Conservation (phyloP, 2,329 filamentous ascomycete genomes). For the Colletotrichum tofieldiae region DNA sequence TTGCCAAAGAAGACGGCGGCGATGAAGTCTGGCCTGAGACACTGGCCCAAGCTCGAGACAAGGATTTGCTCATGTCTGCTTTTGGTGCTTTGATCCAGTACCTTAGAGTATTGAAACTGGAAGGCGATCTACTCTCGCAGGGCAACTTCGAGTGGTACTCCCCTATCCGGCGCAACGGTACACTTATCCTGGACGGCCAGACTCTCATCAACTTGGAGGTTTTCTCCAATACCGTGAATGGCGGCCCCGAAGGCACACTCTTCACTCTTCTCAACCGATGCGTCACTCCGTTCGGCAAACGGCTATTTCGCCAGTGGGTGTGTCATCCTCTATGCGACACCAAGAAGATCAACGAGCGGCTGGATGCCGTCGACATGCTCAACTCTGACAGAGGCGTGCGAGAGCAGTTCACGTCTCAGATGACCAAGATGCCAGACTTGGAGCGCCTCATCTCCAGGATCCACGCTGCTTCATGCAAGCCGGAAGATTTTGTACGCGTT, state of each 20-base stretch:
- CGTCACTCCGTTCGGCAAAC: conserved; percentile 96
- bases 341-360: conserved; percentile 88
- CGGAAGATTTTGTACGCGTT: conserved; percentile 93
- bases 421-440: conserved; percentile 93
- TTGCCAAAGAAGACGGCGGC: conserved; percentile 68
- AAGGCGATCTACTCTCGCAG: conserved; percentile 88
- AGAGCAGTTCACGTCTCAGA: conserved; percentile 89
- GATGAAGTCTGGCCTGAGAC: conserved; percentile 81
- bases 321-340: conserved; percentile 94
- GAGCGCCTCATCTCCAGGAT: conserved; percentile 95
- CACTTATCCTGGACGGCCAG: conserved; percentile 93
- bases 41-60: conserved; percentile 80
- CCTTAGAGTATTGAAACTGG: conserved; percentile 87
- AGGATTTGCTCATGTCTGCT: conserved; percentile 90
- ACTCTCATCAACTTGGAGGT: conserved; percentile 98
- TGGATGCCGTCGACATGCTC: conserved; percentile 94
- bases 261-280: conserved; percentile 94
- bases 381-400: conserved; percentile 87
- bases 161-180: conserved; percentile 92
- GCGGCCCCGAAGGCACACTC: conserved; percentile 86
- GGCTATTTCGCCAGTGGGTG: conserved; percentile 96
- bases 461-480: conserved; percentile 90
- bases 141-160: conserved; percentile 94
- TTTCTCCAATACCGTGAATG: conserved; percentile 93
- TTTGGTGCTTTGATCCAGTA: conserved; percentile 93